Percentiles rank a stretch among this genome's conserved stretches.
phyloP scores from a whole-genome alignment of 345 rosid genomes.

The Limnanthes douglasii region DNA sequence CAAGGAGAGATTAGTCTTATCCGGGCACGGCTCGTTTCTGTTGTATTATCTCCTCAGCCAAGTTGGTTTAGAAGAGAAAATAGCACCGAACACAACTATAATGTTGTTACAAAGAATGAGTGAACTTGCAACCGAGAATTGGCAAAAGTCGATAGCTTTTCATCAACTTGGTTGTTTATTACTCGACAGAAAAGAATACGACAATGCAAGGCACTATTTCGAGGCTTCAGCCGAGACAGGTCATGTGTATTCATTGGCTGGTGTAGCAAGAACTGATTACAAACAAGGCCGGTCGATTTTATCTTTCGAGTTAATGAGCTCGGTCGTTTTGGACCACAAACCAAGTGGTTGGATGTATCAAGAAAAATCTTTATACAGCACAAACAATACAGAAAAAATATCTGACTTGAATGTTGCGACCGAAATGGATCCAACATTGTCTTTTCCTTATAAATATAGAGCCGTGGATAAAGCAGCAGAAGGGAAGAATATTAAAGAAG shows the following conservation, averaged over 20 bases:
- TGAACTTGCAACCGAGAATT: constrained; percentile 45
- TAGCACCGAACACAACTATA: constrained; percentile 25
- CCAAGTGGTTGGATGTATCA: constrained; percentile 96
- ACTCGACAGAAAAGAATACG: constrained; percentile 49
- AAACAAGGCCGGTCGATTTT: constrained; percentile 59
- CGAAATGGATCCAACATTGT: constrained; percentile 66
- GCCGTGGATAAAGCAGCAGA: constrained; percentile 37
- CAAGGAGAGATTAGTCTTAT: constrained; percentile 33
- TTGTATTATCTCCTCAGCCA: constrained; percentile 78
- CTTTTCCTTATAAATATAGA: constrained; percentile 77
- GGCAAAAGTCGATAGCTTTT: constrained; percentile 69
- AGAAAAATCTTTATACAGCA: constrained; percentile 59
- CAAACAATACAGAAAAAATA: constrained; percentile 44
- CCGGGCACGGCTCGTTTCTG: constrained; percentile 56
- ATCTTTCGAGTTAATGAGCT: constrained; percentile 50
- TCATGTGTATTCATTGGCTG: constrained; percentile 72
- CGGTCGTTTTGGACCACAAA: constrained; percentile 40
- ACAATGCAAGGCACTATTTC: constrained; percentile 41
- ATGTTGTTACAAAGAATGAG: constrained; percentile 44
- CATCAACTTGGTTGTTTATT: constrained; percentile 73
- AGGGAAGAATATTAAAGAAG: constrained; percentile 44
- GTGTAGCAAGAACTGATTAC: constrained; percentile 65
- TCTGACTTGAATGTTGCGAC: constrained; percentile 53
- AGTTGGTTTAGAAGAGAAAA: constrained; percentile 55
- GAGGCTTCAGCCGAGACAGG: constrained; percentile 59